Evolutionary conservation across 2,329 filamentous ascomycete genomes (phyloP).

Genomic region (Colletotrichum sublineola): DNA sequence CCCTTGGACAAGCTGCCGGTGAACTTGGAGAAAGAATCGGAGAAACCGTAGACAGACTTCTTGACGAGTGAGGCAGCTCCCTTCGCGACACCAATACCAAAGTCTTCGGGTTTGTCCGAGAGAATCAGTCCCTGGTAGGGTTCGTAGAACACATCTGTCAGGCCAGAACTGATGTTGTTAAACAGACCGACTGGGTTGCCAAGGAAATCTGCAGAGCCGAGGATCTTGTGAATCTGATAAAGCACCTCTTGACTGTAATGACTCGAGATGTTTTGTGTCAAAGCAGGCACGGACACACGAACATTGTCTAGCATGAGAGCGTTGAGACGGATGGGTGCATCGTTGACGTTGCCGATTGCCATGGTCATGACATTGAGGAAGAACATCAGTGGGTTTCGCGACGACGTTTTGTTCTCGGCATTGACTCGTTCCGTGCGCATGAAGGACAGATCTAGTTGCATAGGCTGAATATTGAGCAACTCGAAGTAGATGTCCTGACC

Average conservation of each 20-base stretch:
- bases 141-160: slow-evolving; percentile 99
- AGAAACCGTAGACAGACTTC: slow-evolving; percentile 98
- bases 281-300: slow-evolving; percentile 85
- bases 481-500: slow-evolving; percentile 99
- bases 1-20: slow-evolving; percentile 98
- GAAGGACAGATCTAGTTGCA: slow-evolving; percentile 97
- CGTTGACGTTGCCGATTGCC: slow-evolving; percentile 99
- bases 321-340: slow-evolving; percentile 94
- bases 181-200: slow-evolving; percentile 98
- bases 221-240: slow-evolving; percentile 95
- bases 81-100: slow-evolving; percentile 95
- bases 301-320: slow-evolving; percentile 96
- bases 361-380: slow-evolving; percentile 98
- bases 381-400: slow-evolving; percentile 96
- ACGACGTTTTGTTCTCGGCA: slow-evolving; percentile 92
- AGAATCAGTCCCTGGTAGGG: slow-evolving; percentile 98
- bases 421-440: slow-evolving; percentile 97
- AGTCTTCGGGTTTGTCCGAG: slow-evolving; percentile 94
- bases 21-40: slow-evolving; percentile 97
- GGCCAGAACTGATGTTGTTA: slow-evolving; percentile 97
- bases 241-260: slow-evolving; percentile 98
- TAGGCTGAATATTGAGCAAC: slow-evolving; percentile 94
- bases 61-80: slow-evolving; percentile 97
- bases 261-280: slow-evolving; percentile 88
- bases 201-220: slow-evolving; percentile 96